Evolutionary conservation across 495 filamentous ascomycete genomes (phyloP).

Genomic region (Neurospora hispaniola): DNA sequence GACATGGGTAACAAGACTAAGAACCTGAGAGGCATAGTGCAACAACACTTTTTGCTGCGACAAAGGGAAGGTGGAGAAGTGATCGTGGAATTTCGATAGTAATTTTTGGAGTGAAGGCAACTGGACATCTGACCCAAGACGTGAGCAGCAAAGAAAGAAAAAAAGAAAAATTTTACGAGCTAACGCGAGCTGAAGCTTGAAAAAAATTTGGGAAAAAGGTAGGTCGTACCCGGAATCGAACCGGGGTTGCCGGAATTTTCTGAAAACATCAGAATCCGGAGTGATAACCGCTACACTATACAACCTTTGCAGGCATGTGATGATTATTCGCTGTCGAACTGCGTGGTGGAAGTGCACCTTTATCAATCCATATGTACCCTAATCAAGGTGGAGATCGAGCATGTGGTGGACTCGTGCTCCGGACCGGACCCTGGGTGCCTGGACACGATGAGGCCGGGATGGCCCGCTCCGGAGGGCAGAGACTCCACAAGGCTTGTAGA

Average conservation of each 20-base stretch:
- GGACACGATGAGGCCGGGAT: background rate
- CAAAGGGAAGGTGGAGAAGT: too few species aligned
- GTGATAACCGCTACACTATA: slow-evolving; percentile 1
- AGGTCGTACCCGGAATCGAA: slow-evolving; percentile 28
- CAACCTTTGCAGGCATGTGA: background rate
- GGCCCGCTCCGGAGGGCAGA: background rate
- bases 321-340: background rate
- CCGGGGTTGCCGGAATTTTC: slow-evolving; percentile 14
- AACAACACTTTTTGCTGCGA: too few species aligned
- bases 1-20: too few species aligned
- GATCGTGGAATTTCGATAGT: too few species aligned
- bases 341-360: background rate
- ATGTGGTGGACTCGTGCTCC: background rate
- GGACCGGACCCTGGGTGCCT: background rate
- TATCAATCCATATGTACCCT: background rate
- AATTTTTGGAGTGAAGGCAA: too few species aligned
- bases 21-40: too few species aligned
- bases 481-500: background rate
- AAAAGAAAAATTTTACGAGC: background rate
- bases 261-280: background rate
- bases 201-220: background rate
- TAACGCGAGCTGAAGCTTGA: too few species aligned
- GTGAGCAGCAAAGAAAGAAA: background rate
- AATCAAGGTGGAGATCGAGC: background rate
- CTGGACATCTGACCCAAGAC: background rate